Evolutionary conservation across 345 rosid species (phyloP), one percentile per base, ranked within the genome.

Genomic region (Hirschfeldia incana): DNA sequence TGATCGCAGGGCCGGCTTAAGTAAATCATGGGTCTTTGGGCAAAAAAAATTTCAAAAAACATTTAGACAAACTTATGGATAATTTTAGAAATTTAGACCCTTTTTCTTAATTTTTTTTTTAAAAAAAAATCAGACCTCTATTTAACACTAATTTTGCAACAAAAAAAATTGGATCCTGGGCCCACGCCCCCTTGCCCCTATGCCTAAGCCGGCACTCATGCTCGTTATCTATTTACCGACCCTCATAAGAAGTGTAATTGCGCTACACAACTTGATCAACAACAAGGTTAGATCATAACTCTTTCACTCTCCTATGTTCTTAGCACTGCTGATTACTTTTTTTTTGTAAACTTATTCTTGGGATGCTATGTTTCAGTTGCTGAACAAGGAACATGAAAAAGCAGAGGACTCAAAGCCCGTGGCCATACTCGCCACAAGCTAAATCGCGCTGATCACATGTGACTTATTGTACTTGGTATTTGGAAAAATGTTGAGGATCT

Each of bases 191-290:
- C 21, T 21, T 21, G 21, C 21, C 21, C 21, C 21, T 21, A 21
- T 21, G 21, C 21, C 21, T 21, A 21, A 21, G 21, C 21, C 21
- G 21, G 21, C 21, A 21, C 21, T 21, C 21, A 21, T 21, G 97
- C 81, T 90, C 76, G 97, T 92, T 26, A 90, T 87, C 49, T 90
- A 90, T 78, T 86, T 92, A 60, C 88, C 95, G 21, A 90, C 97
- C 57, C 92, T 92, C 71, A 88, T 89, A 65, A 84, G 95, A 66
- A 90, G 95, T 73, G 93, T 90, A 36, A 89, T 94, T 46, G 98
- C 98, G 0, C 92, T 94, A 44, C 98, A 94, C 82, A 92, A 91
- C 87, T 86, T 91, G 94, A 94, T 94, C 85, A 92, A 88, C 83
- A 90, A 94, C 85, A 94, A 94, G 95, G 98, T 92, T 37, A 66